phyloP scores from a whole-genome alignment of 2,329 filamentous ascomycete species.

The Dactylella cylindrospora region DNA sequence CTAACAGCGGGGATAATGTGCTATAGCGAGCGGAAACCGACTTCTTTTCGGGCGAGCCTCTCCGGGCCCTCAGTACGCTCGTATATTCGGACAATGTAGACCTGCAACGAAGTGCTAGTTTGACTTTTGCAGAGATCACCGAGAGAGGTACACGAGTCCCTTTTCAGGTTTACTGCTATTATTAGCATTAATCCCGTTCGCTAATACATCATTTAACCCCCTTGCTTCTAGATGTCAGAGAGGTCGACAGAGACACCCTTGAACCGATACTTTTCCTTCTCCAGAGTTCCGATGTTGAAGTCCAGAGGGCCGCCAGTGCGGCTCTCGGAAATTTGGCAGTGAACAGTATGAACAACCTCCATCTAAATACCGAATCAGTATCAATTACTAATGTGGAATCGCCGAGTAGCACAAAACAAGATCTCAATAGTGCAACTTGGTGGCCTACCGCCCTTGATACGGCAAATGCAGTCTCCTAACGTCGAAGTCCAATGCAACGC shows the following conservation, averaged over 20 bases:
- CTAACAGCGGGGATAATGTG: conserved; percentile 16
- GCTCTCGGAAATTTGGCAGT: conserved; percentile 94
- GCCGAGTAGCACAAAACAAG: conserved; percentile 84
- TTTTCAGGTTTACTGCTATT: conserved; percentile 38
- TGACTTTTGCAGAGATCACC: conserved; percentile 98
- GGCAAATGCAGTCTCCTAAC: conserved; percentile 96
- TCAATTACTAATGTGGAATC: conserved; percentile 54
- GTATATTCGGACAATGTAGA: conserved; percentile 99
- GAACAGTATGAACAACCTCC: conserved; percentile 69
- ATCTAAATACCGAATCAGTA: conserved; percentile 27
- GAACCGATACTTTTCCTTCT: conserved; percentile 94
- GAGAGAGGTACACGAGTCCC: conserved; percentile 78
- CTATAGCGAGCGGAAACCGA: conserved; percentile 87
- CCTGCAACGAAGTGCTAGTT: conserved; percentile 90
- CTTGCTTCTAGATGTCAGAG: conserved; percentile 74
- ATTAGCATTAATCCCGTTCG: conserved; percentile 11
- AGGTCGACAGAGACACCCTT: conserved; percentile 91
- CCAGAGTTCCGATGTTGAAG: conserved; percentile 93
- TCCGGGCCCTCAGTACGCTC: conserved; percentile 88
- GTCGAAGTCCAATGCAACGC: conserved; percentile 99
- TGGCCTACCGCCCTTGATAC: conserved; percentile 85
- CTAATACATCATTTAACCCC: no score
- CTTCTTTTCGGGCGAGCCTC: conserved; percentile 94
- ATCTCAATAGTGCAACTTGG: conserved; percentile 91
- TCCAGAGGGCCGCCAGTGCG: conserved; percentile 92